A percentile compares a stretch with the other conserved stretches of the same genome.
Evolutionary conservation across 352 stramenopile species (phyloP).

Genomic region (Pythium brachiatum): DNA sequence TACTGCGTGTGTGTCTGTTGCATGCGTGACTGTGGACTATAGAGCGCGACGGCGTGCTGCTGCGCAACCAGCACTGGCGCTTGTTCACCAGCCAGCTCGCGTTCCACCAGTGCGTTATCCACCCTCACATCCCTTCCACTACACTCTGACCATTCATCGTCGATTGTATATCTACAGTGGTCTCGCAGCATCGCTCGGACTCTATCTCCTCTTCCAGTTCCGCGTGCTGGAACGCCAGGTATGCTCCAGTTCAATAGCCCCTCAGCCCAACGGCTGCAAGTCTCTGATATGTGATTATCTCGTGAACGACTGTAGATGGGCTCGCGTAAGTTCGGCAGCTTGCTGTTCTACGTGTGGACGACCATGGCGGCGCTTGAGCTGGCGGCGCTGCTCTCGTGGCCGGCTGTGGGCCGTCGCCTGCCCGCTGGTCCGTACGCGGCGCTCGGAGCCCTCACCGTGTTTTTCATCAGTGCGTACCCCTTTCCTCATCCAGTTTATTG

Average conservation of each 20-base stretch:
- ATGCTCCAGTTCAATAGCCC: neutral
- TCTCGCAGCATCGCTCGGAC: slow-evolving; percentile 67
- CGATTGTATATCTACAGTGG: slow-evolving; percentile 35
- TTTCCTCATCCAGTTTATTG: no score
- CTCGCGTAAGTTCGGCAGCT: slow-evolving; percentile 82
- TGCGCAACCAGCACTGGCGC: slow-evolving; percentile 65
- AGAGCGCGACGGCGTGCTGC: slow-evolving; percentile 59
- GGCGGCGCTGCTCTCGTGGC: slow-evolving; percentile 39
- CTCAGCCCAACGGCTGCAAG: neutral
- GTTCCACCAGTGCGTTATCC: slow-evolving; percentile 62
- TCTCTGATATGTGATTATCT: neutral
- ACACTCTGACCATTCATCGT: neutral
- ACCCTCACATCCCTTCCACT: slow-evolving; percentile 1
- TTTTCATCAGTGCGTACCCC: slow-evolving; percentile 72
- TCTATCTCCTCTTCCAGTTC: slow-evolving; percentile 88
- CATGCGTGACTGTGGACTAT: neutral
- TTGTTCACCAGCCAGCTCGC: slow-evolving; percentile 67
- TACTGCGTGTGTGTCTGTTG: neutral
- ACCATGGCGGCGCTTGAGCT: slow-evolving; percentile 50
- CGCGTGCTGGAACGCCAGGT: slow-evolving; percentile 75
- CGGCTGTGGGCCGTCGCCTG: slow-evolving; percentile 37
- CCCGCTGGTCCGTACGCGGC: slow-evolving; percentile 67
- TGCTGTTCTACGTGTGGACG: slow-evolving; percentile 61
- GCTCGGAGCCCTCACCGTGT: slow-evolving; percentile 69
- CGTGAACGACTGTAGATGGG: slow-evolving; percentile 45